Evolutionary conservation across 2,329 filamentous ascomycete species (phyloP).

Genomic region (Pseudogymnoascus sp.): DNA sequence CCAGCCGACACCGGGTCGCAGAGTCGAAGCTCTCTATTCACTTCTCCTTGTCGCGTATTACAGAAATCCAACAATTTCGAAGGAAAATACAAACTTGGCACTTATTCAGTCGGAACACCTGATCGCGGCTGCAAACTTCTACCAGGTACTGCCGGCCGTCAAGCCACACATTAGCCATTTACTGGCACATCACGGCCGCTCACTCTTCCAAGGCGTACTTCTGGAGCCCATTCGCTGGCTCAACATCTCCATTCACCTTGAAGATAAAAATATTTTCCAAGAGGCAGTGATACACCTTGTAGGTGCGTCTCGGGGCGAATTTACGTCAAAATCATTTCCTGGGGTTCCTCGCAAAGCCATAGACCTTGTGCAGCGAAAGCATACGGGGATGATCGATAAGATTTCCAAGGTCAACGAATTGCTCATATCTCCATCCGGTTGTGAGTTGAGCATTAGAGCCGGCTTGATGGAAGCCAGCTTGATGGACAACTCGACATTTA

Average conservation of each 20-base stretch:
- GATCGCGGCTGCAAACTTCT: conserved; percentile 12
- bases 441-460: not conserved
- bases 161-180: conserved; percentile 13
- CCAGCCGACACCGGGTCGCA: not conserved
- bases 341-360: not conserved
- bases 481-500: not conserved
- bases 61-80: conserved; percentile 14
- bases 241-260: conserved; percentile 13
- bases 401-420: not conserved
- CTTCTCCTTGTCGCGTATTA: conserved; percentile 18
- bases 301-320: conserved; percentile 13
- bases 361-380: not conserved
- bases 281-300: conserved; percentile 24
- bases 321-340: not conserved
- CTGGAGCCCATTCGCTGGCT: conserved; percentile 21
- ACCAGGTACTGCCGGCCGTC: conserved; percentile 10
- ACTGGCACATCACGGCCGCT: conserved; percentile 15
- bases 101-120: conserved; percentile 16
- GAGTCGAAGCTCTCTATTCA: conserved; percentile 16
- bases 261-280: conserved; percentile 19
- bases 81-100: conserved; percentile 12
- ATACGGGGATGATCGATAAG: not conserved
- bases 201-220: conserved; percentile 17
- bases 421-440: not conserved
- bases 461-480: not conserved